phyloP scores from a whole-genome alignment of 2,329 filamentous ascomycete genomes.

The Monosporascus sp. region DNA sequence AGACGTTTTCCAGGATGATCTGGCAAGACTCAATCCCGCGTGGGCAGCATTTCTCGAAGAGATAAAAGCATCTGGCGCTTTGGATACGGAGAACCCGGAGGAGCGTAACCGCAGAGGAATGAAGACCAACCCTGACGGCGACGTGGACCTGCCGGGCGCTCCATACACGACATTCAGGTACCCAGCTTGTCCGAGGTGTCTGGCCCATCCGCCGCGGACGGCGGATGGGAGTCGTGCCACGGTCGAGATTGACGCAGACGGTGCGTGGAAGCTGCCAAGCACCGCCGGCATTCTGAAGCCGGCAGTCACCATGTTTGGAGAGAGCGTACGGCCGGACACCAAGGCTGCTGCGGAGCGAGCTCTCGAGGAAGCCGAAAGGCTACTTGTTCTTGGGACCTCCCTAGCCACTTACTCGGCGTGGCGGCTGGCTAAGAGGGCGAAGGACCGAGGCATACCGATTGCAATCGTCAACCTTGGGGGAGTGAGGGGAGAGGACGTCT shows the following conservation, averaged over 20 bases:
- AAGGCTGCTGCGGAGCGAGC: conserved; percentile 74
- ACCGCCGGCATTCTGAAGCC: conserved; percentile 83
- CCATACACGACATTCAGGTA: conserved; percentile 89
- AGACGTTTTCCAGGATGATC: conserved; percentile 66
- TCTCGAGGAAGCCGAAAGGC: conserved; percentile 67
- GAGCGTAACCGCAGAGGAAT: conserved; percentile 65
- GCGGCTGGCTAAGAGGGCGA: conserved; percentile 78
- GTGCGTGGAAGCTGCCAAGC: conserved; percentile 65
- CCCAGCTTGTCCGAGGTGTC: conserved; percentile 78
- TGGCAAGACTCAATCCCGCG: conserved; percentile 75
- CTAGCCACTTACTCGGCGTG: conserved; percentile 94
- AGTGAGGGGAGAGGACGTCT: conserved; percentile 69
- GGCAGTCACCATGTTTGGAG: conserved; percentile 93
- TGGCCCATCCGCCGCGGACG: conserved; percentile 55
- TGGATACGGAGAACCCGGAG: conserved; percentile 70
- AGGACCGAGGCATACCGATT: conserved; percentile 77
- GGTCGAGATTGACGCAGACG: conserved; percentile 71
- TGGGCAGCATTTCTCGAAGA: conserved; percentile 75
- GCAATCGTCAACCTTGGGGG: conserved; percentile 86
- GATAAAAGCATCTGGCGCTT: conserved; percentile 67
- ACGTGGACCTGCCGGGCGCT: conserved; percentile 82
- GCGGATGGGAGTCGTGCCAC: conserved; percentile 48
- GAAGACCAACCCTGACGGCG: conserved; percentile 87
- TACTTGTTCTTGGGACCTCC: conserved; percentile 82
- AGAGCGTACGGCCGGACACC: conserved; percentile 66